Evolutionary conservation across 1,139 yeast species (phyloP).

Genomic region (Geotrichum phurueaensis): DNA sequence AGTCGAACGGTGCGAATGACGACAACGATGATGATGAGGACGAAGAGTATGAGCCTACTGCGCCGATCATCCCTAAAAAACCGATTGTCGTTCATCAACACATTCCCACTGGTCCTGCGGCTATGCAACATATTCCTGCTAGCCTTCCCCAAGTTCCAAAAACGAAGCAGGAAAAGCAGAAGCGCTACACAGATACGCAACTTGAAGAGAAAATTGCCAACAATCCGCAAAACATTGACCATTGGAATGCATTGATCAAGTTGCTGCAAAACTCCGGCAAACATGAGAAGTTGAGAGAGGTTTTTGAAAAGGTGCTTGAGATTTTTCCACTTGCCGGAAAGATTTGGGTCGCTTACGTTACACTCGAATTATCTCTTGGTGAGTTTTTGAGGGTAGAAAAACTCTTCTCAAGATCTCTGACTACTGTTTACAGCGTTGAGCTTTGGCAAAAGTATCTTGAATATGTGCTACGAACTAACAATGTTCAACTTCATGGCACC

Average conservation of each 20-base stretch:
- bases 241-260: conserved; percentile 16
- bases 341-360: conserved; percentile 65
- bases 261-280: conserved; percentile 43
- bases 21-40: conserved; percentile 8
- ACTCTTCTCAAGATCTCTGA: conserved; percentile 57
- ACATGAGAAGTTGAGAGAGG: conserved; percentile 54
- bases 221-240: background rate
- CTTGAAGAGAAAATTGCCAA: background rate
- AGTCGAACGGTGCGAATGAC: background rate
- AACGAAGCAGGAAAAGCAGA: background rate
- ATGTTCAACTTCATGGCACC: conserved; percentile 69
- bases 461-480: conserved; percentile 74
- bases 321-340: conserved; percentile 60
- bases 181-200: background rate
- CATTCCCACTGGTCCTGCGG: background rate
- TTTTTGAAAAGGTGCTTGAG: conserved; percentile 56
- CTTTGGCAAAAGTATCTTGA: conserved; percentile 71
- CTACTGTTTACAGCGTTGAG: conserved; percentile 53
- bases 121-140: background rate
- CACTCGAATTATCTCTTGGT: conserved; percentile 60
- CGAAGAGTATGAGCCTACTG: conserved; percentile 15
- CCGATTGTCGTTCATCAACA: background rate
- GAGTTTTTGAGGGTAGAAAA: conserved; percentile 64
- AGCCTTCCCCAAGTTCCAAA: background rate
- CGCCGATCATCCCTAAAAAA: conserved; percentile 6